Evolutionary conservation across 495 filamentous ascomycete genomes (phyloP), one percentile per base, ranked within the genome.

Genomic region (Podospora anserina): DNA sequence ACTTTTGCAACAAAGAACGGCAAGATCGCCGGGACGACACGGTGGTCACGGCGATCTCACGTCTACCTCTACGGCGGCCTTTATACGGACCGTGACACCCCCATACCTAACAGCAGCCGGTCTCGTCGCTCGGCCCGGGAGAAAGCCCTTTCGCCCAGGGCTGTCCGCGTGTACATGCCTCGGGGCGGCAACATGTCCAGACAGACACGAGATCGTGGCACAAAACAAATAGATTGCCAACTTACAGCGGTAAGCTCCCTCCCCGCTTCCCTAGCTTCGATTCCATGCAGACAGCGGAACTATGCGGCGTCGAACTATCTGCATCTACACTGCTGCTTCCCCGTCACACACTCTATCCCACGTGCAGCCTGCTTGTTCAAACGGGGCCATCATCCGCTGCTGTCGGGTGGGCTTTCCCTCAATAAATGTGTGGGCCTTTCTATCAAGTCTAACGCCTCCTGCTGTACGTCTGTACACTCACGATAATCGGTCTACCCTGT

Each of bases 391-490:
- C 39, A 49, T 49, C 39, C 39, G 39, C 39, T 49, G 39, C 3
- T 16, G 13, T 49, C 39, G 39, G 39, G 39, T 49, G 39, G 39
- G 39, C 39, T 49, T 49, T 49, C 39, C 7, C 39, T 49, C 34
- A 39, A 39, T 39, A 23, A 39, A 39, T 39, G 34, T 61, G 28
- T 30, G 61, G 23, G 28, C 28, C 32, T 44, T 63, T 63, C 61
- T 63, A 39, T 63, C 19, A 32, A 63, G 61, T 63, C 61, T 63
- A 32, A 49, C 61, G 30, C 61, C 61, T 63, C 34, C 27, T 20
- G 27, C 18, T 32, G 30, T 63, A 16, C 39, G 39, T 49, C 7
- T 49, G 39, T 49, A 49, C 39, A 11, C 15, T 49, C 15, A 49
- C 39, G 39, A 49, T 49, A 49, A 49, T 13, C 39, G 9, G 9